Evolutionary conservation across 1,284 basidiomycete genomes (phyloP).

Genomic region (Malassezia yamatoensis): DNA sequence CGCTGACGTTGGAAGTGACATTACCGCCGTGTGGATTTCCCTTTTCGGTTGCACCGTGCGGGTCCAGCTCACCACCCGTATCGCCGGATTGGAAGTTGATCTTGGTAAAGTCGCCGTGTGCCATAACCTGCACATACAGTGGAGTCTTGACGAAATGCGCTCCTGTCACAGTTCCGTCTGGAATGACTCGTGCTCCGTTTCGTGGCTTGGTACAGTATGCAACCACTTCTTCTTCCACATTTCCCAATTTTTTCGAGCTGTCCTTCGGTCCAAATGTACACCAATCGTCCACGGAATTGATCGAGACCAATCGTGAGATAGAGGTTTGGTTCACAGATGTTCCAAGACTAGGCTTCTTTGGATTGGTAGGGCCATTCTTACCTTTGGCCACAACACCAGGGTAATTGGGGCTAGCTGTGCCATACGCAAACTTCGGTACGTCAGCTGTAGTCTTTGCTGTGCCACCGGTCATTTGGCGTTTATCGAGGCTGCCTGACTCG

Average conservation of each 20-base stretch:
- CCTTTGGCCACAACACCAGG: slow-evolving; percentile 29
- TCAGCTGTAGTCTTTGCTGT: not conserved
- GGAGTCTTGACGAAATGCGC: slow-evolving; percentile 47
- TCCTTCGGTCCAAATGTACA: slow-evolving; percentile 49
- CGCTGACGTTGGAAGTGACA: slow-evolving; percentile 52
- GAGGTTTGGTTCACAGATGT: slow-evolving; percentile 46
- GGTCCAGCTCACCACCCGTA: slow-evolving; percentile 46
- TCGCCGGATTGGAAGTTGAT: slow-evolving; percentile 36
- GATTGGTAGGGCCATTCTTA: slow-evolving; percentile 40
- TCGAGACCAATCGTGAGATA: slow-evolving; percentile 34
- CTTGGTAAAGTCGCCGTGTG: slow-evolving; percentile 47
- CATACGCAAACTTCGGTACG: slow-evolving; percentile 30
- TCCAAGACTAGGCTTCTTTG: slow-evolving; percentile 26
- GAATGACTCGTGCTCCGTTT: slow-evolving; percentile 47
- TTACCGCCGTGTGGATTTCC: slow-evolving; percentile 55
- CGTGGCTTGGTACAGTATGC: slow-evolving; percentile 60
- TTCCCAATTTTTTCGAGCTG: slow-evolving; percentile 53
- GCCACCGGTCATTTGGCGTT: not conserved
- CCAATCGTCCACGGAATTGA: slow-evolving; percentile 47
- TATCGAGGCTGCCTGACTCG: not conserved
- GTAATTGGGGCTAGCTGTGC: slow-evolving; percentile 27
- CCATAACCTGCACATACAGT: slow-evolving; percentile 51
- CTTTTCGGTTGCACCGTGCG: slow-evolving; percentile 44
- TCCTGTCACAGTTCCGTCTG: slow-evolving; percentile 44
- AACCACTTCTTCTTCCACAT: slow-evolving; percentile 62